Evolutionary conservation across 2,329 filamentous ascomycete species (phyloP).

Genomic region (Hypoxylon sp.): DNA sequence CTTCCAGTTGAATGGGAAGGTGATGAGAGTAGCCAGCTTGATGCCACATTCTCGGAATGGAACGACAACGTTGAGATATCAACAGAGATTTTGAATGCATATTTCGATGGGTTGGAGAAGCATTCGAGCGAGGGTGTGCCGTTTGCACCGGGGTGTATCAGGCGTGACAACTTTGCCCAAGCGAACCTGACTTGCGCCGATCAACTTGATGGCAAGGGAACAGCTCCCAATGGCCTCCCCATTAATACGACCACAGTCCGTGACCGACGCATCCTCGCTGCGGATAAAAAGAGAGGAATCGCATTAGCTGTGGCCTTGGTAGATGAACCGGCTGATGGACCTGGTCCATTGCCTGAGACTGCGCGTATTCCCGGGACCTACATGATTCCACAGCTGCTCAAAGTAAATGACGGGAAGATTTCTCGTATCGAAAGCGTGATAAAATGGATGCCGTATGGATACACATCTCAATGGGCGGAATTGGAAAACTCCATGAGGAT

Average conservation of each 20-base stretch:
- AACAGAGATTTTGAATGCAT: conserved; percentile 29
- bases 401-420: conserved; percentile 37
- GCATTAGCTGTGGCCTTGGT: conserved; percentile 44
- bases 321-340: conserved; percentile 40
- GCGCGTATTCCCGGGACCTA: conserved; percentile 44
- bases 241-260: conserved; percentile 41
- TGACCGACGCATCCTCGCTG: conserved; percentile 43
- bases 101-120: conserved; percentile 42
- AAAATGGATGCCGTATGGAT: conserved; percentile 47
- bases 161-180: conserved; percentile 44
- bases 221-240: conserved; percentile 41
- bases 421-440: conserved; percentile 42
- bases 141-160: conserved; percentile 39
- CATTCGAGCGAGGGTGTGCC: conserved; percentile 44
- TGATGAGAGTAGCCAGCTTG: conserved; percentile 30
- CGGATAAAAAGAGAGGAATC: conserved; percentile 35
- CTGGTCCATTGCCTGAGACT: conserved; percentile 28
- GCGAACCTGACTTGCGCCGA: conserved; percentile 39
- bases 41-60: conserved; percentile 30
- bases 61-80: conserved; percentile 16
- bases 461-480: conserved; percentile 39
- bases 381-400: conserved; percentile 45
- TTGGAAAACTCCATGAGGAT: conserved; percentile 3
- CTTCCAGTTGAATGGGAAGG: conserved; percentile 47
- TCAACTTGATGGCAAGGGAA: conserved; percentile 44